These are phyloP conservation scores for Diaporthe longicolla DNA, from an alignment of 2,329 filamentous ascomycete genomes.

Conservation along the genomic window DNA sequence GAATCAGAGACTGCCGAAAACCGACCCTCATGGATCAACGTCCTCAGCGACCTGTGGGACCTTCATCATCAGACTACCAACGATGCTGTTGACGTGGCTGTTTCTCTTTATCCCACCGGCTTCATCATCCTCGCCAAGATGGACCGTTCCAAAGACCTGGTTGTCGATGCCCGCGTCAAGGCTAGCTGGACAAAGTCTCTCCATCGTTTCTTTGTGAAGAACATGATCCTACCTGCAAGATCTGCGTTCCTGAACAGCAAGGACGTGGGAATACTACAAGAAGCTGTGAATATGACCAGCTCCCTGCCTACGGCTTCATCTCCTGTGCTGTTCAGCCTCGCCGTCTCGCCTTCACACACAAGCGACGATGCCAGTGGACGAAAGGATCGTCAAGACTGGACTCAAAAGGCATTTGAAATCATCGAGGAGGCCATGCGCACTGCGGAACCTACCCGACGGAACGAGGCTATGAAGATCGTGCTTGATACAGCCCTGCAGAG, in stretches of 20 bases:
- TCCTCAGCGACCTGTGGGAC: slow-evolving; percentile 64
- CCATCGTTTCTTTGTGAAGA: slow-evolving; percentile 63
- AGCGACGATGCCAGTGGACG: slow-evolving; percentile 56
- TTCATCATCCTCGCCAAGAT: slow-evolving; percentile 59
- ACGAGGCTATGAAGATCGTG: slow-evolving; percentile 49
- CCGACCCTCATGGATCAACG: slow-evolving; percentile 63
- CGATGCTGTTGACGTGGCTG: slow-evolving; percentile 65
- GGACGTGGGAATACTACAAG: slow-evolving; percentile 57
- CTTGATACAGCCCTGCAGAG: slow-evolving; percentile 52
- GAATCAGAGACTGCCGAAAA: slow-evolving; percentile 53
- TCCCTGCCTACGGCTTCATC: slow-evolving; percentile 54
- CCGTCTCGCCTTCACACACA: slow-evolving; percentile 49
- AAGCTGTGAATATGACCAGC: slow-evolving; percentile 57
- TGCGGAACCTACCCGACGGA: slow-evolving; percentile 43
- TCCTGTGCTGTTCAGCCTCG: slow-evolving; percentile 62
- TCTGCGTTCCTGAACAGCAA: slow-evolving; percentile 61
- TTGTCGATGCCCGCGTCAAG: slow-evolving; percentile 47
- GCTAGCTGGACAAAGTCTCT: slow-evolving; percentile 62
- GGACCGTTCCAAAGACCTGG: slow-evolving; percentile 46
- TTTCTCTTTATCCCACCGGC: slow-evolving; percentile 58
- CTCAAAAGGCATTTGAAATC: slow-evolving; percentile 54
- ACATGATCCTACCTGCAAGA: slow-evolving; percentile 66
- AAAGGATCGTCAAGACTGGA: slow-evolving; percentile 57
- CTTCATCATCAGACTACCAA: slow-evolving; percentile 65
- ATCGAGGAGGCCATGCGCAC: slow-evolving; percentile 49